A percentile compares a stretch with the other conserved stretches of the same genome.
Conservation (phyloP, 208 protist species). For the Trypanosomatidae sp. region DNA sequence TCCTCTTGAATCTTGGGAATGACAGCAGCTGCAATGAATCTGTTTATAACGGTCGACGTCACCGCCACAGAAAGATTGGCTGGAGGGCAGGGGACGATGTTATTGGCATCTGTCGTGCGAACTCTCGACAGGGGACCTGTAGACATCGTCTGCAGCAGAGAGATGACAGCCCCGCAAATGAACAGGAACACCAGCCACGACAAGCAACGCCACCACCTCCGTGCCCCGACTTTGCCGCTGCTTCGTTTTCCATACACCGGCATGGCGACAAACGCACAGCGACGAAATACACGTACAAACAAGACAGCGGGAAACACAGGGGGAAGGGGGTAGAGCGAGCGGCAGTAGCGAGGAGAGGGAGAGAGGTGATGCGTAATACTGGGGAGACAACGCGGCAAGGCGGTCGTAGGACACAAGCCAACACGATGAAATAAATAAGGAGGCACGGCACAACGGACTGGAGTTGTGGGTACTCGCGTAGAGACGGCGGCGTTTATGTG, state of each 20-base stretch:
- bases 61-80: conserved; percentile 17
- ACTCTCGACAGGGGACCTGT: too few species aligned
- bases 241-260: neutral
- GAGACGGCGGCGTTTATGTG: neutral
- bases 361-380: too few species aligned
- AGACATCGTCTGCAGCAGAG: neutral
- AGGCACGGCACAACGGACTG: too few species aligned
- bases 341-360: too few species aligned
- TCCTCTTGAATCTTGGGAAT: conserved; percentile 26
- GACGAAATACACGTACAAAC: neutral
- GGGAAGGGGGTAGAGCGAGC: neutral
- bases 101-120: too few species aligned
- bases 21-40: conserved; percentile 4
- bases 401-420: too few species aligned
- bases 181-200: neutral
- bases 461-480: neutral
- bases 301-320: neutral
- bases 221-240: neutral
- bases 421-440: too few species aligned
- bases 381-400: too few species aligned
- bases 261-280: neutral
- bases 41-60: conserved; percentile 16
- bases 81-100: neutral
- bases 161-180: neutral
- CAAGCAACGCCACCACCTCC: neutral